Percentiles rank a stretch among this genome's conserved stretches.
phyloP scores from a whole-genome alignment of 331 rosid species.

The Saraca asoca region DNA sequence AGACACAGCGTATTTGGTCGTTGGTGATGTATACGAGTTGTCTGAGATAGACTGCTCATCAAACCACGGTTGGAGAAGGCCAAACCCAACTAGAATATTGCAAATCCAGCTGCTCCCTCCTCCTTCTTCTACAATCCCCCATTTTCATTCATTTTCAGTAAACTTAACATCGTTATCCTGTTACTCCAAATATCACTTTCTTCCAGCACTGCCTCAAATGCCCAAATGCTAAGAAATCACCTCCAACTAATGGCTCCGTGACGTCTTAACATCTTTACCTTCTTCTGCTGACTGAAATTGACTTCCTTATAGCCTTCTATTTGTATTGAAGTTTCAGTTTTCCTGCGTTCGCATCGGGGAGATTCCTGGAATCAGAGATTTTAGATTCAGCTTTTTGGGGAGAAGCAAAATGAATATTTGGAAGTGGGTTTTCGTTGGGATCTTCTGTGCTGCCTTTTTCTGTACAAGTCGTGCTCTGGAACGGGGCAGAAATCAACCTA shows the following conservation, averaged over 20 bases:
- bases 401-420: slow-evolving; percentile 44
- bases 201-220: slow-evolving; percentile 26
- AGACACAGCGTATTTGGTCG: slow-evolving; percentile 24
- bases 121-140: slow-evolving; percentile 24
- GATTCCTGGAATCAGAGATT: slow-evolving; percentile 22
- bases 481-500: slow-evolving; percentile 60
- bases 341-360: slow-evolving; percentile 4
- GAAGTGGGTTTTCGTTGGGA: slow-evolving; percentile 45
- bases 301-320: slow-evolving; percentile 23
- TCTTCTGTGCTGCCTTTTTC: slow-evolving; percentile 54
- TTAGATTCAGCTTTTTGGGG: slow-evolving; percentile 1
- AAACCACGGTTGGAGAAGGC: slow-evolving; percentile 19
- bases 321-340: not conserved
- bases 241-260: slow-evolving; percentile 41
- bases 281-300: slow-evolving; percentile 32
- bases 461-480: slow-evolving; percentile 47
- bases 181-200: slow-evolving; percentile 35
- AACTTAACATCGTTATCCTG: not conserved
- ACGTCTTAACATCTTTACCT: slow-evolving; percentile 34
- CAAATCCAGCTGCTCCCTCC: slow-evolving; percentile 2
- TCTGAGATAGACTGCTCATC: slow-evolving; percentile 45
- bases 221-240: slow-evolving; percentile 41
- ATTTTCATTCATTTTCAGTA: not conserved
- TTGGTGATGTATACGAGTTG: slow-evolving; percentile 32
- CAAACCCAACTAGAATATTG: slow-evolving; percentile 11